phyloP scores from a whole-genome alignment of 768 basidiomycete species.

The Serendipita vermifera region DNA sequence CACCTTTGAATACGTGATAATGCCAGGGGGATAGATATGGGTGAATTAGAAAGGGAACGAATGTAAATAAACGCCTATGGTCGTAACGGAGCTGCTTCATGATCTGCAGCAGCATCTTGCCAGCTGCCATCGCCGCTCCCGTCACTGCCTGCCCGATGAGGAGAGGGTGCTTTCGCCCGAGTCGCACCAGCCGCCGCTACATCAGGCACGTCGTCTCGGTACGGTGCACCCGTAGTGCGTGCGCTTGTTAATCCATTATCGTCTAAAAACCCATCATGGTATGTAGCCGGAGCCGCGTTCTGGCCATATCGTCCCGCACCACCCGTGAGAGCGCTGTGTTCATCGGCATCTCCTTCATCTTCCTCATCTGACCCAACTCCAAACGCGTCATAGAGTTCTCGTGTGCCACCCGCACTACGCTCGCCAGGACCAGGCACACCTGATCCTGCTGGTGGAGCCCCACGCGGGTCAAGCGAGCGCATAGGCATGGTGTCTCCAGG shows the following conservation, averaged over 20 bases:
- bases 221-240: background rate
- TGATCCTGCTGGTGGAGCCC: slow-evolving; percentile 24
- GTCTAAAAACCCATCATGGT: slow-evolving; percentile 2
- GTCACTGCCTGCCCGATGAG: background rate
- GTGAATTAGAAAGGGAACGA: no score
- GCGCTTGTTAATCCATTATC: background rate
- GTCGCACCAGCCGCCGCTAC: background rate
- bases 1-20: no score
- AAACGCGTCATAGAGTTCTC: slow-evolving; percentile 94
- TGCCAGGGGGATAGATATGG: no score
- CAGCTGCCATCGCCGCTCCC: background rate
- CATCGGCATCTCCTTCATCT: slow-evolving; percentile 40
- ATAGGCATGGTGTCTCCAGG: slow-evolving; percentile 65
- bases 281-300: background rate
- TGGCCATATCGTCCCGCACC: background rate
- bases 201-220: background rate
- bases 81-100: background rate
- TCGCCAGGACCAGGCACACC: slow-evolving; percentile 22
- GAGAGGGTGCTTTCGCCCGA: background rate
- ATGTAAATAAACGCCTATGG: no score
- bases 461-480: slow-evolving; percentile 44
- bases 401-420: slow-evolving; percentile 35
- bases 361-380: slow-evolving; percentile 79
- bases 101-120: background rate
- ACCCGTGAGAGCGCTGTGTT: background rate